Evolutionary conservation across 2,329 filamentous ascomycete genomes (phyloP).

Genomic region (Xylariaceae sp.): DNA sequence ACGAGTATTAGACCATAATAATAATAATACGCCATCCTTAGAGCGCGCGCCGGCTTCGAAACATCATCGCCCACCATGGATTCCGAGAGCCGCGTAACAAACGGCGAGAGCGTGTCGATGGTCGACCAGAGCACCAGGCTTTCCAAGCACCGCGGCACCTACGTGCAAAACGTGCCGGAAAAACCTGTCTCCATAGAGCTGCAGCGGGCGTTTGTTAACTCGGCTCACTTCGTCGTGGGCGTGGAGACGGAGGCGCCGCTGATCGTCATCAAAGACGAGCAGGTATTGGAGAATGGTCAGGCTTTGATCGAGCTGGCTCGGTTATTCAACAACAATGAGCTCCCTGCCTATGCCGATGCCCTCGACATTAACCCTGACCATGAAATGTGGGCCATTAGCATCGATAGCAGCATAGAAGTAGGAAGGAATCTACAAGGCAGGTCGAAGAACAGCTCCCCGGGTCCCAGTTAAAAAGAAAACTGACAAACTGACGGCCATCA

Average conservation of each 20-base stretch:
- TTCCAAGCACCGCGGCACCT: no score
- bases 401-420: constrained; percentile 2
- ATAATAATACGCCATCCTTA: no score
- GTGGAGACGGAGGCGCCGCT: constrained; percentile 11
- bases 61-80: not conserved
- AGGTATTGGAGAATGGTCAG: not conserved
- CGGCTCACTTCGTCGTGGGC: not conserved
- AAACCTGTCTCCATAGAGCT: not conserved
- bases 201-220: not conserved
- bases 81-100: not conserved
- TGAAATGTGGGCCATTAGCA: constrained; percentile 5
- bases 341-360: not conserved
- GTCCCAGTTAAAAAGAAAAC: no score
- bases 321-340: not conserved
- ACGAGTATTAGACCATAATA: no score
- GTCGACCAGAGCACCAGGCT: no score
- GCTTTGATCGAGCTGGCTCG: not conserved
- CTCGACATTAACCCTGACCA: not conserved
- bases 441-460: no score
- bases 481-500: not conserved
- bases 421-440: not conserved
- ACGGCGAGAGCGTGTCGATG: no score
- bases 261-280: not conserved
- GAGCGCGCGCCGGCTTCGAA: no score
- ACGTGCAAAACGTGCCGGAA: no score